Evolutionary conservation across 345 rosid species (phyloP), one percentile per base, ranked within the genome.

Genomic region (Bruguiera parviflora): DNA sequence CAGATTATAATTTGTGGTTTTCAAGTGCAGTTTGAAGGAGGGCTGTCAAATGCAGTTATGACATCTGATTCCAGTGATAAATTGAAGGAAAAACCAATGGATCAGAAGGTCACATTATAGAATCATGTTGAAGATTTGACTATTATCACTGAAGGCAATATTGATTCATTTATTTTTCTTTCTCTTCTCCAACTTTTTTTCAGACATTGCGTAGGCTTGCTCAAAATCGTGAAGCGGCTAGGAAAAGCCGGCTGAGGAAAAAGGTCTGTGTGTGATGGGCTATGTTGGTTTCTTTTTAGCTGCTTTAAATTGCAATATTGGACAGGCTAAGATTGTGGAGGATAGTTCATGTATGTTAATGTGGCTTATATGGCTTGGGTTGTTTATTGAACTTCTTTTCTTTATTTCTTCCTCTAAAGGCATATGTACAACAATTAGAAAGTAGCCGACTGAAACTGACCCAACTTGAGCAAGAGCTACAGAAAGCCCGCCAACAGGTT

Each of bases 191-290:
- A 21, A 21, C 13, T 71, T 59, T 71, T 70, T 68, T 49, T 25
- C 86, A 94, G 97, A 91, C 96, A 0, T 73, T 89, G 62, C 90
- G 97, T 47, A 87, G 97, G 80, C 98, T 94, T 79, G 98, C 98
- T 74, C 98, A 94, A 81, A 94, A 94, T 78, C 96, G 99, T 16
- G 99, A 94, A 85, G 99, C 99, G 63, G 99, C 99, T 27, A 87
- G 99, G 69, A 94, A 94, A 82, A 94, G 97, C 75, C 85, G 97
- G 71, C 73, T 94, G 70, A 86, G 99, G 84, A 94, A 94, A 82
- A 94, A 94, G 73, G 97, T 94, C 56, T 58, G 79, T 77, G n/a
- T 24, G 27, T 49, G 32, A 61, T 47, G 53, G 11, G 52, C 31
- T 53, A 4, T 6, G 33, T 65, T 65, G 25, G 5, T 57, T 39